A percentile compares a stretch with the other conserved stretches of the same genome.
These are phyloP conservation scores for Wickerhamomyces tratensis DNA, from an alignment of 805 yeast species.

Conservation along the genomic window DNA sequence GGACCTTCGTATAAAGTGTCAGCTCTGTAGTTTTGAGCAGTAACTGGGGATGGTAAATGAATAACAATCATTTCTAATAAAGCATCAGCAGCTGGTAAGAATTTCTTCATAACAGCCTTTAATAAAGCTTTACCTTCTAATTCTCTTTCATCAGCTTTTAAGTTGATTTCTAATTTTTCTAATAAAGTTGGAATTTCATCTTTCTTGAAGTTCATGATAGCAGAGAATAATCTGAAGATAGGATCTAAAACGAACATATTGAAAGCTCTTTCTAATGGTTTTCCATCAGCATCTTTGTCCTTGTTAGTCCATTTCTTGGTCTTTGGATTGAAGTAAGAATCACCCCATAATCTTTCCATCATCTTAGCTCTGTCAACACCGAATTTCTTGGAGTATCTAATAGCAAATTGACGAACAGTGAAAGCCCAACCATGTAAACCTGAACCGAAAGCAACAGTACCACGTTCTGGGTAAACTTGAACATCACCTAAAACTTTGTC, in stretches of 20 bases:
- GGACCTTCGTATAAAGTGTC: slow-evolving; percentile 99
- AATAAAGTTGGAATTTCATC: slow-evolving; percentile 89
- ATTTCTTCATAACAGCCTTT: slow-evolving; percentile 98
- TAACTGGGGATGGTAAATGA: slow-evolving; percentile 98
- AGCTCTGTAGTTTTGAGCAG: slow-evolving; percentile 99
- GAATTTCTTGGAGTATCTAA: slow-evolving; percentile 97
- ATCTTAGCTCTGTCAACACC: slow-evolving; percentile 97
- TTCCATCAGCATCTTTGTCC: slow-evolving; percentile 92
- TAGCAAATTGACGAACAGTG: slow-evolving; percentile 98
- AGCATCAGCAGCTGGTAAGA: slow-evolving; percentile 99
- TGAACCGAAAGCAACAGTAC: slow-evolving; percentile 99
- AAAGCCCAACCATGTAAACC: slow-evolving; percentile 99
- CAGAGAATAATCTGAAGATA: slow-evolving; percentile 92
- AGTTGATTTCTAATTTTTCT: slow-evolving; percentile 86
- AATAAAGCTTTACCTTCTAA: slow-evolving; percentile 97
- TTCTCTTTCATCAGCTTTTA: slow-evolving; percentile 96
- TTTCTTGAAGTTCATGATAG: slow-evolving; percentile 99
- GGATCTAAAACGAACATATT: slow-evolving; percentile 99
- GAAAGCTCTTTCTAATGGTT: slow-evolving; percentile 97
- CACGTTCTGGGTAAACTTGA: slow-evolving; percentile 98
- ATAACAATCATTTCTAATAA: slow-evolving; percentile 96
- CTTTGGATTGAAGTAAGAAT: slow-evolving; percentile 99
- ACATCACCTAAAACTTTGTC: slow-evolving; percentile 89
- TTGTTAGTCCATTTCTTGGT: slow-evolving; percentile 99
- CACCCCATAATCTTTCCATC: slow-evolving; percentile 99